Conservation (phyloP, 2,329 filamentous ascomycete genomes). For the Grosmannia penicillata region DNA sequence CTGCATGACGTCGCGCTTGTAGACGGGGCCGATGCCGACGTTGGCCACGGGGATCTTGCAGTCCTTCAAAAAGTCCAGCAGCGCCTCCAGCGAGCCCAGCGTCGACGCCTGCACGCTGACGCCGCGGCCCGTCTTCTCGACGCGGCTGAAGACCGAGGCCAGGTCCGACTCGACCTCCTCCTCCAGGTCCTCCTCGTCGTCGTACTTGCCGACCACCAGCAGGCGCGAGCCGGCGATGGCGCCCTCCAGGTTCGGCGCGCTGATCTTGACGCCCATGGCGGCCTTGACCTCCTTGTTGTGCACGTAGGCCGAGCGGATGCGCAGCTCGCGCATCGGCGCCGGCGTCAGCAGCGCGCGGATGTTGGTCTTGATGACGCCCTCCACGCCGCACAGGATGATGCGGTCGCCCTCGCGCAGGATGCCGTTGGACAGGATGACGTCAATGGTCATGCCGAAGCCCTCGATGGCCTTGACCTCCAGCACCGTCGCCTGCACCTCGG, state of each 20-base stretch:
- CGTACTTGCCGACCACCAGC: constrained; percentile 83
- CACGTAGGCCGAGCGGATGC: constrained; percentile 90
- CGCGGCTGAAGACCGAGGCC: constrained; percentile 76
- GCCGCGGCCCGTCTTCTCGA: constrained; percentile 83
- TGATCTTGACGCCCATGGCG: constrained; percentile 96
- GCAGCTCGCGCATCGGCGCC: constrained; percentile 81
- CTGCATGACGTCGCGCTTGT: constrained; percentile 95
- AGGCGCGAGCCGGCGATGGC: constrained; percentile 93
- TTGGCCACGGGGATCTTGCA: constrained; percentile 97
- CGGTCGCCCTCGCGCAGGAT: constrained; percentile 86
- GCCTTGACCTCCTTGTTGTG: constrained; percentile 99
- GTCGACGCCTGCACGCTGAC: constrained; percentile 96
- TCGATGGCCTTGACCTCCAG: constrained; percentile 99
- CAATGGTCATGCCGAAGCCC: constrained; percentile 96
- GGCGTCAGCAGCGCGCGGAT: constrained; percentile 90
- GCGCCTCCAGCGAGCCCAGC: constrained; percentile 85
- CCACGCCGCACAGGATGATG: constrained; percentile 90
- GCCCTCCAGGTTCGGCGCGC: constrained; percentile 84
- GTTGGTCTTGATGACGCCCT: constrained; percentile 88
- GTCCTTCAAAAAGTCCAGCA: constrained; percentile 88
- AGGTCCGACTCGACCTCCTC: constrained; percentile 95
- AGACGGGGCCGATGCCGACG: constrained; percentile 93
- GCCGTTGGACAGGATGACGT: constrained; percentile 93
- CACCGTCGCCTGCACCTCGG: constrained; percentile 93
- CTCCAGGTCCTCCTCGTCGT: constrained; percentile 92